These are phyloP conservation scores for Eutrema japonicum DNA, from an alignment of 345 rosid genomes.

Conservation along the genomic window DNA sequence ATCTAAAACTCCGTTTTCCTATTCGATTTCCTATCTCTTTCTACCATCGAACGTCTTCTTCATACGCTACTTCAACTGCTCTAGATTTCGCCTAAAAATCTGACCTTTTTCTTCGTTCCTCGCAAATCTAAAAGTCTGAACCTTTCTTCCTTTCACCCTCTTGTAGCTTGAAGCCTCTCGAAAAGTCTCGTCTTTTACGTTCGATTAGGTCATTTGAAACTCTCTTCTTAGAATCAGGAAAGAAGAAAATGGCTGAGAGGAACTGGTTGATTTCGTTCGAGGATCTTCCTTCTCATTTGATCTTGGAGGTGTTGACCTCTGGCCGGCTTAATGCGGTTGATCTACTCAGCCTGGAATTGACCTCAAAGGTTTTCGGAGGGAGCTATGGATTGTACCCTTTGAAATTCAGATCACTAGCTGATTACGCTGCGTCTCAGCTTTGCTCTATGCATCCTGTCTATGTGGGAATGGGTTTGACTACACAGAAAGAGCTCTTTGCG, in stretches of 20 bases:
- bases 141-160: constrained; percentile 20
- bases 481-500: constrained; percentile 68
- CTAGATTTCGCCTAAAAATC: constrained; percentile 83
- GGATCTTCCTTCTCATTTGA: constrained; percentile 88
- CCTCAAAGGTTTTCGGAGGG: constrained; percentile 76
- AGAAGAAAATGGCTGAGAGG: constrained; percentile 67
- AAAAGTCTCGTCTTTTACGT: constrained; percentile 25
- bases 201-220: constrained; percentile 28
- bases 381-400: constrained; percentile 63
- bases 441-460: constrained; percentile 61
- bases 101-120: constrained; percentile 39
- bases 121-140: background rate
- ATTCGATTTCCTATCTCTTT: constrained; percentile 57
- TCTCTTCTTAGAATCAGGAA: constrained; percentile 23
- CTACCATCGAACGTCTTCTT: constrained; percentile 74
- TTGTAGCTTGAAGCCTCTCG: constrained; percentile 16
- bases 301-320: constrained; percentile 75
- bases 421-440: constrained; percentile 81
- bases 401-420: constrained; percentile 77
- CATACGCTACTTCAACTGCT: constrained; percentile 75
- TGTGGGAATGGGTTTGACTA: constrained; percentile 54
- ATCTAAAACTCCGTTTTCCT: constrained; percentile 50
- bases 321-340: constrained; percentile 72
- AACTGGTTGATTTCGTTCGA: constrained; percentile 59
- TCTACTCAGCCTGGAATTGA: constrained; percentile 73